Conservation (phyloP, 2,329 filamentous ascomycete genomes). For the Graphilbum ipis-grandicollis region DNA sequence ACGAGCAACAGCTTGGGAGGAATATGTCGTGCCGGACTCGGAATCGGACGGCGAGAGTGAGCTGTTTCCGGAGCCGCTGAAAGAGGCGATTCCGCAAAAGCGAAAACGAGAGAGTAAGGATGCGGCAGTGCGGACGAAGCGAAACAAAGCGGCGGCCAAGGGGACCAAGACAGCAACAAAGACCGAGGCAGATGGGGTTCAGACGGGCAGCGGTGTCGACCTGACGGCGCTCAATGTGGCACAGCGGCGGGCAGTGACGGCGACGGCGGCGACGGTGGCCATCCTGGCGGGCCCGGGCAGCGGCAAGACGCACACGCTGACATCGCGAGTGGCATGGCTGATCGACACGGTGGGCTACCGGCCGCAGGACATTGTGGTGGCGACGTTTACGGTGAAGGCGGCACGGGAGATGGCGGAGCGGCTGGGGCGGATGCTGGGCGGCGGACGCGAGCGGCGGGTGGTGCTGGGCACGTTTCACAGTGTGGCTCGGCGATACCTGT, state of each 20-base stretch:
- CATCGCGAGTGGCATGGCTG: conserved; percentile 79
- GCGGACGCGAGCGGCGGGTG: conserved; percentile 56
- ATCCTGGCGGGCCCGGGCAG: conserved; percentile 52
- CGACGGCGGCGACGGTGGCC: conserved; percentile 36
- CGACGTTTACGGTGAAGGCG: conserved; percentile 94
- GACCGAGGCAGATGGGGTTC: too few relatives aligned
- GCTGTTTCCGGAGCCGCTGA: too few relatives aligned
- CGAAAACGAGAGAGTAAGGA: too few relatives aligned
- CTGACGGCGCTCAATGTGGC: conserved; percentile 34
- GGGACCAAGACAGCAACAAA: too few relatives aligned
- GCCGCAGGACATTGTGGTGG: conserved; percentile 81
- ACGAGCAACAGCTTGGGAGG: too few relatives aligned
- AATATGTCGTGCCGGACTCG: too few relatives aligned
- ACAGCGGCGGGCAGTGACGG: conserved; percentile 37
- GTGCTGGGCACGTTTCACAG: conserved; percentile 92
- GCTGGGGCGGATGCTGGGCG: conserved; percentile 65
- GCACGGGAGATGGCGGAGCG: conserved; percentile 85
- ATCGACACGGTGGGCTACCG: conserved; percentile 53
- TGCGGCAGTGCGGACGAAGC: too few relatives aligned
- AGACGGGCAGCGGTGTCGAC: neutral
- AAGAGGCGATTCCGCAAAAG: neutral
- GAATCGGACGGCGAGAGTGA: too few relatives aligned
- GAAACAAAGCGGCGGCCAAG: too few relatives aligned
- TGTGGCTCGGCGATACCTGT: conserved; percentile 70
- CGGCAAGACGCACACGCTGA: conserved; percentile 92